Conservation (phyloP, 257 asterid genomes). For the Penstemon newberryi region DNA sequence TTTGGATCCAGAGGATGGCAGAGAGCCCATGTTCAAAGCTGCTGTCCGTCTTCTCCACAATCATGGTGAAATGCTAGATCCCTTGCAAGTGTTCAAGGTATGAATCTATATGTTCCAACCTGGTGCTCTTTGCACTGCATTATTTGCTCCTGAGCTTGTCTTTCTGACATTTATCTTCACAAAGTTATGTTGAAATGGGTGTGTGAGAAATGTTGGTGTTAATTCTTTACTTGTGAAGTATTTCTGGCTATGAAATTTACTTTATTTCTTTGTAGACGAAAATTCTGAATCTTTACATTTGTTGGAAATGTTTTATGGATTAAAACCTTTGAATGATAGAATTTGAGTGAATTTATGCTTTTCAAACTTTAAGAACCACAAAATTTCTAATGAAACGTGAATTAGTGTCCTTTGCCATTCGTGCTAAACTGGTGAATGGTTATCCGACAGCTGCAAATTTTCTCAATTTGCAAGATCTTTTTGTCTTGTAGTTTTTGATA, state of each 20-base stretch:
- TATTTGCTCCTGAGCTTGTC: constrained; percentile 18
- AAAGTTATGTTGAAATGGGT: background rate
- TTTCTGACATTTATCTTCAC: background rate
- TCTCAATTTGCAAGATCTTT: constrained; percentile 3
- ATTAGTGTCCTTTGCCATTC: background rate
- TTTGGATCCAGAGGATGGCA: constrained; percentile 88
- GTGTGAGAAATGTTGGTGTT: background rate
- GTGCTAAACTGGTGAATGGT: constrained; percentile 8
- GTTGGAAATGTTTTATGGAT: background rate
- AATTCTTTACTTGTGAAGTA: too few relatives aligned
- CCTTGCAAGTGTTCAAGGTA: constrained; percentile 91
- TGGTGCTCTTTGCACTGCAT: background rate
- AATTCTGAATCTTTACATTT: too few relatives aligned
- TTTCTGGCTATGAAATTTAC: background rate
- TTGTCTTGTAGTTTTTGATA: background rate
- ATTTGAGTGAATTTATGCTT: background rate
- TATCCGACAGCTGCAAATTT: constrained; percentile 12
- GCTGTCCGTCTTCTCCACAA: constrained; percentile 92
- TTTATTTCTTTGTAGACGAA: background rate
- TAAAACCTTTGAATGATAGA: background rate
- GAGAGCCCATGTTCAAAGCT: constrained; percentile 89
- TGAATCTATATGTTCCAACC: background rate
- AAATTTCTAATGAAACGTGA: background rate
- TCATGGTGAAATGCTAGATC: constrained; percentile 90
- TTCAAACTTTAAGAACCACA: background rate